phyloP scores from a whole-genome alignment of 1,284 basidiomycete genomes.

The Apiotrichum porosum region DNA sequence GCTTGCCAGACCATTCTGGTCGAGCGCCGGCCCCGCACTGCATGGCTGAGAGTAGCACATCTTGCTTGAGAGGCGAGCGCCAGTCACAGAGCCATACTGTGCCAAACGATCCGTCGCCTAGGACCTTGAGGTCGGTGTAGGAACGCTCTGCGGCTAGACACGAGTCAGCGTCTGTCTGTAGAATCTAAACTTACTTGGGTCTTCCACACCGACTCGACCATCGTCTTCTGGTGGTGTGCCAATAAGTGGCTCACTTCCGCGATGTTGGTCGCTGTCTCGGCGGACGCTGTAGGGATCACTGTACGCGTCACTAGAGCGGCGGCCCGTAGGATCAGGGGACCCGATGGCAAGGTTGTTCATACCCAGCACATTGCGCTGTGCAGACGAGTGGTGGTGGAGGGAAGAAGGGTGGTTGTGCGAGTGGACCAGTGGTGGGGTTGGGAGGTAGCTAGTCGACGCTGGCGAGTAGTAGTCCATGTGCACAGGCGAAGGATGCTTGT shows the following conservation, averaged over 20 bases:
- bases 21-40: slow-evolving; percentile 71
- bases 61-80: slow-evolving; percentile 89
- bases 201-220: slow-evolving; percentile 38
- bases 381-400: neutral
- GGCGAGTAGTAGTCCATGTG: slow-evolving; percentile 4
- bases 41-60: slow-evolving; percentile 82
- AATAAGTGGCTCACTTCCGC: neutral
- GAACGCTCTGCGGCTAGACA: slow-evolving; percentile 41
- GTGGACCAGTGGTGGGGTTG: slow-evolving; percentile 1
- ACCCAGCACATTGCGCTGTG: too few species aligned
- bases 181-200: slow-evolving; percentile 34
- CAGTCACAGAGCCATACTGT: slow-evolving; percentile 99
- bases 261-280: neutral
- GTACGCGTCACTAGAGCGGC: neutral
- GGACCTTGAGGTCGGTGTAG: slow-evolving; percentile 67
- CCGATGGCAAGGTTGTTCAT: neutral
- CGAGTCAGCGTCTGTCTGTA: slow-evolving; percentile 2
- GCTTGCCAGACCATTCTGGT: slow-evolving; percentile 90
- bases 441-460: slow-evolving; percentile 5
- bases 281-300: neutral
- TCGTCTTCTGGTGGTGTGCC: slow-evolving; percentile 20
- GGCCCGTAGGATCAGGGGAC: neutral
- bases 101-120: slow-evolving; percentile 95
- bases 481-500: neutral
- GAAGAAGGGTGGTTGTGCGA: neutral